These are phyloP conservation scores for Pichia kudriavzevii DNA, from an alignment of 1,139 yeast genomes.

Conservation along the genomic window DNA sequence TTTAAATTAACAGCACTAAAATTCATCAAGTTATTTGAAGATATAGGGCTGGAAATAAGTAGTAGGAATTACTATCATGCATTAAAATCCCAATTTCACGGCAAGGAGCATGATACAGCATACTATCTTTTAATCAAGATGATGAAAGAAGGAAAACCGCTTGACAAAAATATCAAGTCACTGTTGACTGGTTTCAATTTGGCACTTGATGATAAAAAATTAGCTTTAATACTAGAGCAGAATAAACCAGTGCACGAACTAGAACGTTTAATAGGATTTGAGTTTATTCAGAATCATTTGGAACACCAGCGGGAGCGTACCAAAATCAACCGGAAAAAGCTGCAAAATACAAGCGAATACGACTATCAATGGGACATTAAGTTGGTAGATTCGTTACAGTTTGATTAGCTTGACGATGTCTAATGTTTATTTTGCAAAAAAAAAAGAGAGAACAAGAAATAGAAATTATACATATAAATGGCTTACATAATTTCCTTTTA, in stretches of 20 bases:
- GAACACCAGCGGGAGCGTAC: conserved; percentile 10
- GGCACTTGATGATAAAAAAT: conserved; percentile 13
- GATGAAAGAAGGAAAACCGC: conserved; percentile 8
- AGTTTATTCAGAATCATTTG: conserved; percentile 2
- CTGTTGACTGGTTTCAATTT: too few relatives aligned
- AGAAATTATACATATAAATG: too few relatives aligned
- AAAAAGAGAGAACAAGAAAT: too few relatives aligned
- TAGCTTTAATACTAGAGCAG: conserved; percentile 9
- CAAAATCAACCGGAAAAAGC: not conserved
- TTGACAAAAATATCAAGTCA: too few relatives aligned
- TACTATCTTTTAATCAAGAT: conserved; percentile 13
- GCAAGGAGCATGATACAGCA: conserved; percentile 21
- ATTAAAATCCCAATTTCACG: conserved; percentile 18
- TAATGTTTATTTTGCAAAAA: too few relatives aligned
- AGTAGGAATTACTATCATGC: conserved; percentile 13
- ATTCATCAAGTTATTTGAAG: conserved; percentile 9
- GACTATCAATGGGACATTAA: conserved; percentile 5
- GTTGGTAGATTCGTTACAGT: not conserved
- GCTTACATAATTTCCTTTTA: too few relatives aligned
- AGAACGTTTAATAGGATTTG: conserved; percentile 12
- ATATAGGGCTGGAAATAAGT: conserved; percentile 7
- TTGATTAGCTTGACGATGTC: too few relatives aligned
- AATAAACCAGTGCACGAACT: not conserved
- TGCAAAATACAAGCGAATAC: conserved; percentile 1
- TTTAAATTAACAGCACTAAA: conserved; percentile 16